Percentiles rank a stretch among this genome's conserved stretches.
Evolutionary conservation across 2,329 filamentous ascomycete genomes (phyloP).

Genomic region (Talaromyces sp.): DNA sequence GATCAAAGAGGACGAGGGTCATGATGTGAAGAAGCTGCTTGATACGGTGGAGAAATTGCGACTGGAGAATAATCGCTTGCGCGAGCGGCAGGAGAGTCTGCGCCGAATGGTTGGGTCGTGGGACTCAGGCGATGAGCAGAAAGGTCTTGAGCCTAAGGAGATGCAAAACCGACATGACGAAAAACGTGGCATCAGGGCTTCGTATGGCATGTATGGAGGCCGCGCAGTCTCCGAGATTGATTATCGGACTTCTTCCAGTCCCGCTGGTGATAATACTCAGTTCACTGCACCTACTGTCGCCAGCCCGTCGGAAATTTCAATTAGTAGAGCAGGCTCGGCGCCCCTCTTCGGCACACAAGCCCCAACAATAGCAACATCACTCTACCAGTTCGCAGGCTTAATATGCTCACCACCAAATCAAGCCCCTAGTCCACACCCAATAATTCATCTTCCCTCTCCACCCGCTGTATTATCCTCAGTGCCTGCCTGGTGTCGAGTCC

Average conservation of each 20-base stretch:
- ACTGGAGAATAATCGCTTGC: constrained; percentile 24
- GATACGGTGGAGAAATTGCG: constrained; percentile 24
- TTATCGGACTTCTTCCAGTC: not conserved
- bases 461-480: constrained; percentile 19
- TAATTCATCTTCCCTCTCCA: constrained; percentile 8
- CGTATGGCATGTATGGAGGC: not conserved
- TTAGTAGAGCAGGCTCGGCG: not conserved
- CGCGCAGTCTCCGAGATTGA: not conserved
- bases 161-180: not conserved
- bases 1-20: not conserved
- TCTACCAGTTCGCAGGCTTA: not conserved
- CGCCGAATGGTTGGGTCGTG: constrained; percentile 24
- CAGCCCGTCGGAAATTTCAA: not conserved
- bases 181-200: not conserved
- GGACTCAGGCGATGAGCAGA: constrained; percentile 18
- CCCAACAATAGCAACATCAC: not conserved
- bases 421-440: not conserved
- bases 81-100: constrained; percentile 22
- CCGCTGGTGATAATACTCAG: not conserved
- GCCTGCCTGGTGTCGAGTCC: constrained; percentile 6
- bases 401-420: not conserved
- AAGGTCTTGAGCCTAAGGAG: not conserved
- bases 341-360: not conserved
- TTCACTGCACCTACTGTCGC: not conserved
- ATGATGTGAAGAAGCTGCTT: constrained; percentile 21